These are phyloP conservation scores for Trametes pubescens DNA, from an alignment of 1,284 basidiomycete species.

Conservation along the genomic window DNA sequence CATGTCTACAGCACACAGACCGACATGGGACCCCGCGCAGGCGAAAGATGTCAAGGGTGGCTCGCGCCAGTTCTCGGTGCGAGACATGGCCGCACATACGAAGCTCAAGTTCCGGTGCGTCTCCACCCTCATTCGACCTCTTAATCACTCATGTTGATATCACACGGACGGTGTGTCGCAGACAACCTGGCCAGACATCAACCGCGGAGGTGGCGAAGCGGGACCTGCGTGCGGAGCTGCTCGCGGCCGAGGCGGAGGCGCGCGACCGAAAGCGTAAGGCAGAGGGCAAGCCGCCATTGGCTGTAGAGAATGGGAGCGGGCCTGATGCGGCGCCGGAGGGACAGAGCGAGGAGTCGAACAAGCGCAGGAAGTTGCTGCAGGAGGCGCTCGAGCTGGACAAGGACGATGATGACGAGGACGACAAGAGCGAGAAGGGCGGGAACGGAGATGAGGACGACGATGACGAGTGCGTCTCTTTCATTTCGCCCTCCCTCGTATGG, in stretches of 20 bases:
- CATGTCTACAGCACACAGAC: slow-evolving; percentile 89
- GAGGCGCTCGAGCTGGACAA: slow-evolving; percentile 87
- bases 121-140: neutral
- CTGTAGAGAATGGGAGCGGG: slow-evolving; percentile 37
- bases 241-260: slow-evolving; percentile 85
- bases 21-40: slow-evolving; percentile 90
- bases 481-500: neutral
- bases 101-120: slow-evolving; percentile 92
- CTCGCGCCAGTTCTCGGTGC: slow-evolving; percentile 88
- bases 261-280: slow-evolving; percentile 90
- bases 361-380: slow-evolving; percentile 64
- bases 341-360: slow-evolving; percentile 42
- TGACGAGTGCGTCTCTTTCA: slow-evolving; percentile 52
- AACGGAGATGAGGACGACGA: slow-evolving; percentile 50
- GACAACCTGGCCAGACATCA: slow-evolving; percentile 88
- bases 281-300: slow-evolving; percentile 63
- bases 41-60: slow-evolving; percentile 88
- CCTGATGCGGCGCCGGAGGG: slow-evolving; percentile 15
- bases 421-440: slow-evolving; percentile 47
- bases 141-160: slow-evolving; percentile 12
- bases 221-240: slow-evolving; percentile 85
- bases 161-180: slow-evolving; percentile 36
- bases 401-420: slow-evolving; percentile 75
- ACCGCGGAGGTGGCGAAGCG: slow-evolving; percentile 76
- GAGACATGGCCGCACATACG: slow-evolving; percentile 92